A percentile compares a stretch with the other conserved stretches of the same genome.
These are phyloP conservation scores for Cladophialophora chaetospira DNA, from an alignment of 2,329 filamentous ascomycete genomes.

Conservation along the genomic window DNA sequence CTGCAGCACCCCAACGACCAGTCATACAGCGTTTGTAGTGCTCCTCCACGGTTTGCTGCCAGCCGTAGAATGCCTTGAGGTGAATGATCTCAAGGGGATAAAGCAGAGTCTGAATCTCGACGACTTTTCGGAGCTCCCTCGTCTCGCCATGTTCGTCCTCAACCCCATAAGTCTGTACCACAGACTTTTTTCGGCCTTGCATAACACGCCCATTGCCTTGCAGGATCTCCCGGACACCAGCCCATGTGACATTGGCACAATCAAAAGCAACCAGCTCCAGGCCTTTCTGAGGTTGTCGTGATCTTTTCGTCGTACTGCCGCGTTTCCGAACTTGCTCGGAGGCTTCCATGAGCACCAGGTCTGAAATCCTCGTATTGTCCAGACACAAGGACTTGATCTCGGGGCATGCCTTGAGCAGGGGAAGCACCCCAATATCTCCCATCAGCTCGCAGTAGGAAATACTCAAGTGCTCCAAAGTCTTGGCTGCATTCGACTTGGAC, in stretches of 20 bases:
- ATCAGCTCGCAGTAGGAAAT: slow-evolving; percentile 88
- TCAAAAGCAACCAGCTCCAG: slow-evolving; percentile 84
- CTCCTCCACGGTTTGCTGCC: slow-evolving; percentile 92
- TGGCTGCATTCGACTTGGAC: slow-evolving; percentile 73
- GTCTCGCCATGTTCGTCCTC: slow-evolving; percentile 20
- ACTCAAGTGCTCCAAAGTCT: slow-evolving; percentile 74
- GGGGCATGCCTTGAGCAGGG: slow-evolving; percentile 74
- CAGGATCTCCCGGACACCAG: slow-evolving; percentile 81
- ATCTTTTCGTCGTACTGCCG: slow-evolving; percentile 49
- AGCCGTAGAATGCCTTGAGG: slow-evolving; percentile 92
- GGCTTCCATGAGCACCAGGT: slow-evolving; percentile 82
- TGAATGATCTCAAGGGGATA: slow-evolving; percentile 79
- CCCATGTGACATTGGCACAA: slow-evolving; percentile 90
- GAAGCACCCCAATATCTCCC: slow-evolving; percentile 80
- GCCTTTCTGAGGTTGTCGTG: slow-evolving; percentile 58
- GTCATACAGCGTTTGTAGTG: slow-evolving; percentile 82
- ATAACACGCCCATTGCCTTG: slow-evolving; percentile 77
- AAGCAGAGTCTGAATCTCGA: slow-evolving; percentile 42
- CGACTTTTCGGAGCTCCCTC: slow-evolving; percentile 25
- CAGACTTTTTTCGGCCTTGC: slow-evolving; percentile 31
- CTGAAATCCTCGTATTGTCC: slow-evolving; percentile 90
- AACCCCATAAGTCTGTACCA: slow-evolving; percentile 19
- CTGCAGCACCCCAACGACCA: slow-evolving; percentile 73
- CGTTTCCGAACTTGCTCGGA: slow-evolving; percentile 75
- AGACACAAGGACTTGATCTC: slow-evolving; percentile 73